These are phyloP conservation scores for Suhomyces xylopsoci DNA, from an alignment of 805 yeast species.

Conservation along the genomic window DNA sequence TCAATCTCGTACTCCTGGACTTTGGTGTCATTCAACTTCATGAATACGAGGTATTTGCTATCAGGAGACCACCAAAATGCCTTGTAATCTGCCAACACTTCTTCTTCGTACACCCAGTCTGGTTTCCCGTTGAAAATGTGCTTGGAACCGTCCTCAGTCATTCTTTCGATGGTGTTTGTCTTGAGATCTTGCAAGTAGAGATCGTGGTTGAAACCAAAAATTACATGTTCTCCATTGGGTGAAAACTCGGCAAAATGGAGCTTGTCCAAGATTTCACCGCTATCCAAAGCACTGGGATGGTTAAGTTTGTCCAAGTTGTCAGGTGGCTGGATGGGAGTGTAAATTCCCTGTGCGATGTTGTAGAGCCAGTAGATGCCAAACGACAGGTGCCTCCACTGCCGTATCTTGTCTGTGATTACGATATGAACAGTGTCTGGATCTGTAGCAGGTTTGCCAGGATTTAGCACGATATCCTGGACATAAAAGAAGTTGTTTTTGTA, in stretches of 20 bases:
- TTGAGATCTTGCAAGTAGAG: constrained; percentile 51
- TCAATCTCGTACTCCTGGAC: constrained; percentile 76
- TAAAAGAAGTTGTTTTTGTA: constrained; percentile 40
- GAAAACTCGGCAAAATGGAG: constrained; percentile 60
- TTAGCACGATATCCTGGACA: constrained; percentile 32
- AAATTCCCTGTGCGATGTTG: constrained; percentile 21
- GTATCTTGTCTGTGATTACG: constrained; percentile 47
- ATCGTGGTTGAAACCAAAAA: constrained; percentile 68
- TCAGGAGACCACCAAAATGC: constrained; percentile 88
- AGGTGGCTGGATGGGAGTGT: constrained; percentile 35
- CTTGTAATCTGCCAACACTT: constrained; percentile 65
- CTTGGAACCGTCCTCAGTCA: constrained; percentile 69
- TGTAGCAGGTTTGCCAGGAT: constrained; percentile 43
- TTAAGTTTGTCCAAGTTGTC: constrained; percentile 5
- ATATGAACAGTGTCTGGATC: constrained; percentile 45
- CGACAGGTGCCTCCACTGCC: constrained; percentile 43
- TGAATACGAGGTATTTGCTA: constrained; percentile 61
- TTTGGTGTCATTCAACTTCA: constrained; percentile 67
- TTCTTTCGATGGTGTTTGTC: constrained; percentile 34
- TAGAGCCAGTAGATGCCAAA: constrained; percentile 39
- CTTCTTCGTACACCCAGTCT: constrained; percentile 95
- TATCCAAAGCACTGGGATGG: constrained; percentile 8
- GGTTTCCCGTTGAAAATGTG: constrained; percentile 82
- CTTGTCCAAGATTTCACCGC: constrained; percentile 17
- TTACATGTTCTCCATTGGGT: constrained; percentile 63